phyloP scores from a whole-genome alignment of 352 stramenopile genomes.

The Phytophthora pseudosyringae region DNA sequence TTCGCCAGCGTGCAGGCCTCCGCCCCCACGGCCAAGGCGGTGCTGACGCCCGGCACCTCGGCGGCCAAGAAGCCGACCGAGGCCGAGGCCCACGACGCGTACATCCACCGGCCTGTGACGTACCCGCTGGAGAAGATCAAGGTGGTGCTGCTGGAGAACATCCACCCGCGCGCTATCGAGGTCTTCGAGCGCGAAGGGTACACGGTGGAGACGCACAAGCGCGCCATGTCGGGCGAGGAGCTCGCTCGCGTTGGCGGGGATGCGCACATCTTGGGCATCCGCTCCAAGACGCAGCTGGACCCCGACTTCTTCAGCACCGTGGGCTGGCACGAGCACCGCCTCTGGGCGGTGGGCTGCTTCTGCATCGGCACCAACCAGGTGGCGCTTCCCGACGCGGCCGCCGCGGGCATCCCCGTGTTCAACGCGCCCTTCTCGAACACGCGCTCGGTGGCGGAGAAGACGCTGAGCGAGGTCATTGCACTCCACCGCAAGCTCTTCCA shows the following conservation, averaged over 20 bases:
- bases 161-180: conserved; percentile 76
- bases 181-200: conserved; percentile 85
- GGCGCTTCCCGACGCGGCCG: conserved; percentile 61
- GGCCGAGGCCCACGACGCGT: conserved; percentile 32
- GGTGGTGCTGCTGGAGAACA: conserved; percentile 86
- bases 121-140: conserved; percentile 85
- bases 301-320: conserved; percentile 78
- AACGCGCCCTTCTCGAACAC: conserved; percentile 90
- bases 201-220: conserved; percentile 81
- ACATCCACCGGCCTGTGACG: conserved; percentile 73
- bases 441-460: conserved; percentile 87
- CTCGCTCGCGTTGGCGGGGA: conserved; percentile 77
- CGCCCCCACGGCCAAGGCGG: conserved; percentile 15
- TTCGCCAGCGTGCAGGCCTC: conserved; percentile 52
- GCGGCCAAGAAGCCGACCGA: conserved; percentile 19
- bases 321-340: conserved; percentile 78
- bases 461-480: conserved; percentile 79
- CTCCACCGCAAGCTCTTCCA: conserved; percentile 86
- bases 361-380: conserved; percentile 89
- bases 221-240: conserved; percentile 72
- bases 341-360: conserved; percentile 85
- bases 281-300: conserved; percentile 85
- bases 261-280: conserved; percentile 80
- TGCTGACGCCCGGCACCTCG: conserved; percentile 23
- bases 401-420: conserved; percentile 78